A percentile compares a stretch with the other conserved stretches of the same genome.
Conservation (phyloP, 345 rosid genomes). For the Gossypium longicalyx region DNA sequence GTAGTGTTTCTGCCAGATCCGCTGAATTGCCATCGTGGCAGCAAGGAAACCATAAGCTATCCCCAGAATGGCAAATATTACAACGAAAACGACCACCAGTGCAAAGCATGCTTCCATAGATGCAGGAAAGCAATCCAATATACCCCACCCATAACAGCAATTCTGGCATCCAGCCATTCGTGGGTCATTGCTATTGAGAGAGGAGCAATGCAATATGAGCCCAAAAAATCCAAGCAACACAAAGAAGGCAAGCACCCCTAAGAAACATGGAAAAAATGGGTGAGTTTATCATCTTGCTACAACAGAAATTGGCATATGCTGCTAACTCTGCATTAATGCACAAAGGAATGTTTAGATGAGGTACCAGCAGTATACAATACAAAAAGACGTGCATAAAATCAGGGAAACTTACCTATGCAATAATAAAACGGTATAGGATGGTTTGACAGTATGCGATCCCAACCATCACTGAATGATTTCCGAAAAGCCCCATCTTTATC, state of each 20-base stretch:
- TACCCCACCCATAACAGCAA: conserved; percentile 97
- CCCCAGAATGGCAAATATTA: conserved; percentile 85
- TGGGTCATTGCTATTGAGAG: conserved; percentile 73
- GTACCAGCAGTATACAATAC: conserved; percentile 3
- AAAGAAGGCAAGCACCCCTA: conserved; percentile 83
- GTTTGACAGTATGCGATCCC: conserved; percentile 87
- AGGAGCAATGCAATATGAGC: conserved; percentile 75
- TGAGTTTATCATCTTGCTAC: neutral
- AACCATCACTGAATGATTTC: conserved; percentile 84
- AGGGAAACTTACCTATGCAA: conserved; percentile 58
- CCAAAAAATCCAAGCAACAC: conserved; percentile 91
- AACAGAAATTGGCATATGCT: conserved; percentile 8
- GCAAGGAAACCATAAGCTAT: conserved; percentile 95
- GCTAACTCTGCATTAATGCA: neutral
- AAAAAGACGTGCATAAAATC: neutral
- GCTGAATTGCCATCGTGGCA: conserved; percentile 88
- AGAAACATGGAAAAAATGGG: conserved; percentile 14
- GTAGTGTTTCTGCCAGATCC: conserved; percentile 95
- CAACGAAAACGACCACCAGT: conserved; percentile 70
- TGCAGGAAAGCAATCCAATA: conserved; percentile 91
- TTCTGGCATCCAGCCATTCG: conserved; percentile 92
- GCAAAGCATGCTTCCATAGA: conserved; percentile 96
- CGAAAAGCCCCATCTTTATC: conserved; percentile 91
- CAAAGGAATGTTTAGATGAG: neutral
- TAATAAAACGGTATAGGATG: conserved; percentile 95